These are phyloP conservation scores for Neospora caninum DNA, from an alignment of 169 alveolate genomes.

Conservation along the genomic window DNA sequence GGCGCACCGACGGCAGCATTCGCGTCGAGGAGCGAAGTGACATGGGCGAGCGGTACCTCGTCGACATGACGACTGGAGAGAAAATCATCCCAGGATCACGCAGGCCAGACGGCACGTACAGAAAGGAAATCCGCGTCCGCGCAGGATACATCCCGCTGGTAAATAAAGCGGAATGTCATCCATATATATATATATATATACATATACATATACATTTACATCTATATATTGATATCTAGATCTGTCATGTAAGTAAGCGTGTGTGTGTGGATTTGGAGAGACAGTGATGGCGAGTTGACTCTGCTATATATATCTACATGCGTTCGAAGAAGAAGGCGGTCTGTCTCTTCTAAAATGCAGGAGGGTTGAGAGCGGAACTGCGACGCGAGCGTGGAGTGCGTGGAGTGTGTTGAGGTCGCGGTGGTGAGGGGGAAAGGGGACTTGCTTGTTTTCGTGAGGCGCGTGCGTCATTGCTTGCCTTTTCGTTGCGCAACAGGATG, in stretches of 20 bases:
- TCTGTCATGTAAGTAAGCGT: no score
- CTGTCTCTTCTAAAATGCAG: no score
- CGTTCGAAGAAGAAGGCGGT: no score
- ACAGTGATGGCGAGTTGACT: no score
- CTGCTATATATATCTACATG: no score
- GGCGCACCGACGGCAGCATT: constrained; percentile 7
- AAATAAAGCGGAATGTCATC: not conserved
- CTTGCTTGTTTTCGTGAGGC: no score
- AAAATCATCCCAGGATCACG: constrained; percentile 46
- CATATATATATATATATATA: not conserved
- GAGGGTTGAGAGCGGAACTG: no score
- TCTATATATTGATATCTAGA: not conserved
- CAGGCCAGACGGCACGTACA: constrained; percentile 61
- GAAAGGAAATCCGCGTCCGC: constrained; percentile 59
- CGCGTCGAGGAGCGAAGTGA: constrained; percentile 17
- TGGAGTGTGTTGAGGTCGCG: no score
- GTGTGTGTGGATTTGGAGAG: no score
- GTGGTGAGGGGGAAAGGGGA: no score
- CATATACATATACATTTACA: not conserved
- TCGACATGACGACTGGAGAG: constrained; percentile 53
- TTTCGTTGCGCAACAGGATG: not conserved
- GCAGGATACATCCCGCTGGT: constrained; percentile 62
- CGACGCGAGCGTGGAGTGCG: no score
- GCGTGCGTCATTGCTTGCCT: not conserved
- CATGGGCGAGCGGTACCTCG: constrained; percentile 53